phyloP scores from a whole-genome alignment of 495 filamentous ascomycete genomes.

The Chaetomidium leptoderma region DNA sequence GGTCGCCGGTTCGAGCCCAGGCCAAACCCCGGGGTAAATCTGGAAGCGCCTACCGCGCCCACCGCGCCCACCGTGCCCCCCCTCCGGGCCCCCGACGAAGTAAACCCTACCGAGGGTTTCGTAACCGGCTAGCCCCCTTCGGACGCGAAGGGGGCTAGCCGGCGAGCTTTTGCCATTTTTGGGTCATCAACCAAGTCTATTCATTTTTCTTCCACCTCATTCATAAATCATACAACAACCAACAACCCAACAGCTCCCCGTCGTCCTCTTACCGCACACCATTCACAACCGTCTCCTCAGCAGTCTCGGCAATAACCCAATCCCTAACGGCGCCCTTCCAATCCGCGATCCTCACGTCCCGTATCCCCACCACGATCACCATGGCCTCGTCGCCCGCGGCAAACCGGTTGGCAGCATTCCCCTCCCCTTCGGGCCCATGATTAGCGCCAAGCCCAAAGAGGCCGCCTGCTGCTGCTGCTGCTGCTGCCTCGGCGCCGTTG shows the following conservation, averaged over 20 bases:
- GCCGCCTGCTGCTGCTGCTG: too few relatives aligned
- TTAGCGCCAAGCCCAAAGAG: conserved; percentile 23
- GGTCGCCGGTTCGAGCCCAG: too few relatives aligned
- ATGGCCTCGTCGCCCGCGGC: conserved; percentile 67
- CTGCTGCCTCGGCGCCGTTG: conserved; percentile 20
- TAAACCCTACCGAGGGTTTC: neutral
- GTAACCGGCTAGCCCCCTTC: neutral
- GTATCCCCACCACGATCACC: conserved; percentile 69
- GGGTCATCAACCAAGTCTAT: neutral
- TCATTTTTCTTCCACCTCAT: neutral
- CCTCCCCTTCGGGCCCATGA: conserved; percentile 30
- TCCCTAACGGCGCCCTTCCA: conserved; percentile 77
- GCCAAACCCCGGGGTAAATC: too few relatives aligned
- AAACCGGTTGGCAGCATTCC: conserved; percentile 49
- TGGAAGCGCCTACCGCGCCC: too few relatives aligned
- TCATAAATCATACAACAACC: neutral
- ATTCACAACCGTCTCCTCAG: conserved; percentile 38
- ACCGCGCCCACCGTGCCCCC: too few relatives aligned
- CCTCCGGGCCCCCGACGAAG: neutral
- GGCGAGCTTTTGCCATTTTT: neutral
- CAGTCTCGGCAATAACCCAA: conserved; percentile 56
- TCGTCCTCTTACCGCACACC: conserved; percentile 21
- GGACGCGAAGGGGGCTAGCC: neutral
- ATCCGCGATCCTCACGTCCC: conserved; percentile 71
- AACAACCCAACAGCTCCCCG: too few relatives aligned